Evolutionary conservation across 2,329 filamentous ascomycete species (phyloP).

Genomic region (Dothidotthia symphoricarpi): DNA sequence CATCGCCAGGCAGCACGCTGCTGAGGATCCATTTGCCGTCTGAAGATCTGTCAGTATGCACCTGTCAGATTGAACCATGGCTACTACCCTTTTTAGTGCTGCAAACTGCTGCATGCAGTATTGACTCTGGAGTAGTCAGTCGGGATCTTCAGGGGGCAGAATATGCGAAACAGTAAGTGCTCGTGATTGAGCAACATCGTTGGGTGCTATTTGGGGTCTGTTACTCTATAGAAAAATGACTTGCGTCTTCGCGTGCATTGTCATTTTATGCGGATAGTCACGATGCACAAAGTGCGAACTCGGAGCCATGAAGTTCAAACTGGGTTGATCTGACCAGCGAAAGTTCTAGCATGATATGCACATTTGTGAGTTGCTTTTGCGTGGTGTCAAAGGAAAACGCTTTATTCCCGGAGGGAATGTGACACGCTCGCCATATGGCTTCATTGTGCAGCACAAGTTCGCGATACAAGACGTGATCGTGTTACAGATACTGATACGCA

Average conservation of each 20-base stretch:
- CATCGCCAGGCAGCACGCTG: conserved; percentile 34
- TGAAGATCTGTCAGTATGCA: conserved; percentile 8
- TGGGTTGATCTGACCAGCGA: conserved; percentile 26
- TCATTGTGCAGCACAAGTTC: conserved; percentile 19
- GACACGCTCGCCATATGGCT: conserved; percentile 20
- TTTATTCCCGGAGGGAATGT: conserved; percentile 16
- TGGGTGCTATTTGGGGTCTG: no score
- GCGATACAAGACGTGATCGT: conserved; percentile 15
- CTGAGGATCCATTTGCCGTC: conserved; percentile 26
- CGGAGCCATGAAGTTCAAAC: no score
- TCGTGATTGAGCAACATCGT: no score
- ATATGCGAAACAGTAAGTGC: neutral
- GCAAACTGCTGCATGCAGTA: neutral
- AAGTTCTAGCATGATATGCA: conserved; percentile 16
- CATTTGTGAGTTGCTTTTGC: conserved; percentile 13
- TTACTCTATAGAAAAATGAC: conserved; percentile 12
- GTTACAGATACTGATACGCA: conserved; percentile 21
- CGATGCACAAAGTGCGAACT: conserved; percentile 15
- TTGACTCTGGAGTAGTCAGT: neutral
- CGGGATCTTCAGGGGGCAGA: no score
- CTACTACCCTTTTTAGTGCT: no score
- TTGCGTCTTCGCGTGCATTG: conserved; percentile 13
- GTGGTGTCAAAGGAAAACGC: conserved; percentile 19
- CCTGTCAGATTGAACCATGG: no score
- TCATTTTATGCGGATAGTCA: conserved; percentile 8